Percentiles rank a stretch among this genome's conserved stretches.
Conservation (phyloP, 257 asterid species). For the Scutellaria minor region DNA sequence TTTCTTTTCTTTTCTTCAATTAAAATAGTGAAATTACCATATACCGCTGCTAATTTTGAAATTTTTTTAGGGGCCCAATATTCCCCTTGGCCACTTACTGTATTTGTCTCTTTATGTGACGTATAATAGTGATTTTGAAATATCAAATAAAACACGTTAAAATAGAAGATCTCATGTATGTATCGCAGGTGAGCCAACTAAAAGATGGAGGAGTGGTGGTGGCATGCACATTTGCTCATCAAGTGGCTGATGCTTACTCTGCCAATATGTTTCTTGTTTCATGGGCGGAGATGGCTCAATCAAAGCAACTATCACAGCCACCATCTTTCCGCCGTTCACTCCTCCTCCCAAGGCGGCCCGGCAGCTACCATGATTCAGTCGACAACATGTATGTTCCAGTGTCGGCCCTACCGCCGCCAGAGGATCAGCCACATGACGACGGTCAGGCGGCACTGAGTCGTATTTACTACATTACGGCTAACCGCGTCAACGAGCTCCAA, state of each 20-base stretch:
- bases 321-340: constrained; percentile 73
- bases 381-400: constrained; percentile 46
- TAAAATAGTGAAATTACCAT: no score
- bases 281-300: constrained; percentile 65
- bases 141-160: no score
- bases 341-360: constrained; percentile 58
- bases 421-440: constrained; percentile 9
- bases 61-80: no score
- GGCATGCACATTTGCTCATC: constrained; percentile 68
- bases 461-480: constrained; percentile 56
- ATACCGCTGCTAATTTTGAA: no score
- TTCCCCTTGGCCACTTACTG: no score
- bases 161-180: no score
- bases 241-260: constrained; percentile 79
- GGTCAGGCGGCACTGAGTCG: constrained; percentile 50
- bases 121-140: no score
- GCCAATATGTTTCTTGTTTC: constrained; percentile 72
- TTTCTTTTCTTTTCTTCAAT: no score
- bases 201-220: constrained; percentile 71
- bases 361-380: constrained; percentile 40
- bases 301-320: constrained; percentile 40
- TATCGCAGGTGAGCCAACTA: constrained; percentile 56
- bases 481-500: constrained; percentile 48
- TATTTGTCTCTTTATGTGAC: no score
- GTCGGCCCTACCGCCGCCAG: constrained; percentile 33